Percentiles rank a stretch among this genome's conserved stretches.
These are phyloP conservation scores for Termitomyces sp. DNA, from an alignment of 768 basidiomycete species.

Conservation along the genomic window DNA sequence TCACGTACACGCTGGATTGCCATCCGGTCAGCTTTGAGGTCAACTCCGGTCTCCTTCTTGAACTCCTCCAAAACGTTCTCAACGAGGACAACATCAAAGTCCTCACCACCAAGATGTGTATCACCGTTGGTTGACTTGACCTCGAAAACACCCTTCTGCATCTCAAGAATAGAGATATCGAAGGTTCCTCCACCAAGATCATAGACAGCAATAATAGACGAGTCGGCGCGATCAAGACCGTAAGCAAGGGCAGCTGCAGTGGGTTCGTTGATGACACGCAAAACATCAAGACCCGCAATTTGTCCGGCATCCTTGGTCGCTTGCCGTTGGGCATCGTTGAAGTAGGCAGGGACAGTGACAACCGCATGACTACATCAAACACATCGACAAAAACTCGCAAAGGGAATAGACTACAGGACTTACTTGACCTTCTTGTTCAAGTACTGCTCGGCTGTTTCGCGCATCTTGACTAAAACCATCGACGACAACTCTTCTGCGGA, in stretches of 20 bases:
- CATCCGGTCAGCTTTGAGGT: constrained; percentile 84
- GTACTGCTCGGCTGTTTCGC: constrained; percentile 90
- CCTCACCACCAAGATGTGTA: constrained; percentile 94
- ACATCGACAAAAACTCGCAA: neutral
- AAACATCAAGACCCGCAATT: constrained; percentile 95
- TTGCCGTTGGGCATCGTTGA: constrained; percentile 99
- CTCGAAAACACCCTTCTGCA: constrained; percentile 99
- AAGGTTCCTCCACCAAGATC: constrained; percentile 98
- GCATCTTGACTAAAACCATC: constrained; percentile 90
- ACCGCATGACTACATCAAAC: constrained; percentile 62
- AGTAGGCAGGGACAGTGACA: constrained; percentile 96
- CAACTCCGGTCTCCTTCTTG: constrained; percentile 87
- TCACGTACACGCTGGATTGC: constrained; percentile 99
- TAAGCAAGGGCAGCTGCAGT: constrained; percentile 98
- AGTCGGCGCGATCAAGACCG: constrained; percentile 86
- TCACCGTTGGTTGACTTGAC: constrained; percentile 99
- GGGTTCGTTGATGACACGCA: constrained; percentile 98
- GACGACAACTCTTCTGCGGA: constrained; percentile 83
- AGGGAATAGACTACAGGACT: constrained; percentile 26
- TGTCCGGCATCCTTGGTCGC: constrained; percentile 98
- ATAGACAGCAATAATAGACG: constrained; percentile 91
- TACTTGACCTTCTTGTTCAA: constrained; percentile 92
- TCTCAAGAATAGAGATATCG: constrained; percentile 98
- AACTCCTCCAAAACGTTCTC: constrained; percentile 84
- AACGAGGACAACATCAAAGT: constrained; percentile 90